Conservation (phyloP, 805 yeast species). For the Lachancea fermentati region DNA sequence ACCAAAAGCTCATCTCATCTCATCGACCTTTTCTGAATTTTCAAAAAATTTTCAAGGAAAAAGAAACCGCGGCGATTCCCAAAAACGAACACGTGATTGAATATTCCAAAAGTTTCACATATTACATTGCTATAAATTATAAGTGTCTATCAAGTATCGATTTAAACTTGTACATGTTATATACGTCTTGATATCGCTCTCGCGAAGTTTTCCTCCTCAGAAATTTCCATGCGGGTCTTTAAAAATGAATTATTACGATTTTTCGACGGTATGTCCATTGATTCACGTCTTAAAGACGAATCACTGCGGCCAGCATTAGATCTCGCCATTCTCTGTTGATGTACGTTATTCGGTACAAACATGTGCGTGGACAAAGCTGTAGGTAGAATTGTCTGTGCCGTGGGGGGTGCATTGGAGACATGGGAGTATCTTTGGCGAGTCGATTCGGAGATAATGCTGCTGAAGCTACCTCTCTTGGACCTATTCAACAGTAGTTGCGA, state of each 20-base stretch:
- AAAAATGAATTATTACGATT: constrained; percentile 21
- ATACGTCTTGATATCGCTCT: constrained; percentile 15
- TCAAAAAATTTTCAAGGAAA: constrained; percentile 4
- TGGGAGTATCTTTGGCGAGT: constrained; percentile 34
- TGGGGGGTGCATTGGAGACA: constrained; percentile 55
- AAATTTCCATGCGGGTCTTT: constrained; percentile 32
- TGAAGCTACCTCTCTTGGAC: constrained; percentile 18
- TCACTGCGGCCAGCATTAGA: not conserved
- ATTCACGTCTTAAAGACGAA: constrained; percentile 17
- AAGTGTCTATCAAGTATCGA: no score
- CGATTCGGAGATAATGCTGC: constrained; percentile 34
- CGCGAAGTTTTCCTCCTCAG: constrained; percentile 26
- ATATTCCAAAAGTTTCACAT: no score
- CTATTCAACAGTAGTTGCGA: constrained; percentile 1
- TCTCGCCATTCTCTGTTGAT: constrained; percentile 26
- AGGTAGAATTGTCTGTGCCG: constrained; percentile 53
- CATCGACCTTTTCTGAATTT: constrained; percentile 11
- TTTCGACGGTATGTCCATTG: constrained; percentile 32
- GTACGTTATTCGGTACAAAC: constrained; percentile 46
- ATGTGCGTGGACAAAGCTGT: constrained; percentile 57
- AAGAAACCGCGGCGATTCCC: no score
- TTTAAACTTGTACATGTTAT: no score
- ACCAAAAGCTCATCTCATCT: constrained; percentile 8
- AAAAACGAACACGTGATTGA: no score
- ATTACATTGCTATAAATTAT: no score